Conservation (phyloP, 1,284 basidiomycete genomes). For the Ceratobasidium sp. region DNA sequence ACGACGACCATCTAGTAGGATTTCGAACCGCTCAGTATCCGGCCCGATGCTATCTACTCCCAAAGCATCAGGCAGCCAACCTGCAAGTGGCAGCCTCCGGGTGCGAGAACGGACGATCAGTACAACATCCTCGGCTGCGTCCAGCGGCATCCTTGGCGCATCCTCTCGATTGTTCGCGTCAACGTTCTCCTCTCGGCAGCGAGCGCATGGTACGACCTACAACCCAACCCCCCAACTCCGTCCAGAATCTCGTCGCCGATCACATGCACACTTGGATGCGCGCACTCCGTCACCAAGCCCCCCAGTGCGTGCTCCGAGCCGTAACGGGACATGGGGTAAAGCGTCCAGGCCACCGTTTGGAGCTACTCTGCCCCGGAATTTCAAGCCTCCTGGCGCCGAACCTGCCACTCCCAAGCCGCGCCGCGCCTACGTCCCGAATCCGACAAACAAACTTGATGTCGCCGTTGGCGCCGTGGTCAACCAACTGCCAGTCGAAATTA, state of each 20-base stretch:
- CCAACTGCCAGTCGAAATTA: conserved; percentile 86
- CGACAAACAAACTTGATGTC: conserved; percentile 89
- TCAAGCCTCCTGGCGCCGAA: conserved; percentile 8
- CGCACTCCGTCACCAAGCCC: conserved; percentile 52
- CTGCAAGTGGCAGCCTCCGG: conserved; percentile 10
- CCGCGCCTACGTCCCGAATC: conserved; percentile 84
- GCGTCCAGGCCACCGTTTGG: conserved; percentile 32
- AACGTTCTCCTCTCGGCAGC: conserved; percentile 83
- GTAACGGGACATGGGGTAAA: conserved; percentile 34
- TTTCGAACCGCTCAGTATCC: conserved; percentile 50
- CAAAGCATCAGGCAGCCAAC: neutral
- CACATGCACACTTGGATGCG: conserved; percentile 50
- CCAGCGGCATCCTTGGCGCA: conserved; percentile 16
- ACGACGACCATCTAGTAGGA: conserved; percentile 49
- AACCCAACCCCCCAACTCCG: conserved; percentile 50
- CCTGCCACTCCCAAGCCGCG: conserved; percentile 51
- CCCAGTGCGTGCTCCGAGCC: conserved; percentile 59
- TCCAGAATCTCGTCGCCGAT: conserved; percentile 34
- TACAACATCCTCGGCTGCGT: conserved; percentile 51
- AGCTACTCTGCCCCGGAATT: conserved; percentile 34
- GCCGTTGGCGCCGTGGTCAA: conserved; percentile 94
- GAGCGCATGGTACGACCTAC: conserved; percentile 72
- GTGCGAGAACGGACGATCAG: conserved; percentile 44
- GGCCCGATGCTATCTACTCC: conserved; percentile 48
- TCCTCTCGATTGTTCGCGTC: conserved; percentile 65